Evolutionary conservation across 192 early-diverging fungal genomes (phyloP), one percentile per base, ranked within the genome.

Genomic region (Pilobolus umbonatus): DNA sequence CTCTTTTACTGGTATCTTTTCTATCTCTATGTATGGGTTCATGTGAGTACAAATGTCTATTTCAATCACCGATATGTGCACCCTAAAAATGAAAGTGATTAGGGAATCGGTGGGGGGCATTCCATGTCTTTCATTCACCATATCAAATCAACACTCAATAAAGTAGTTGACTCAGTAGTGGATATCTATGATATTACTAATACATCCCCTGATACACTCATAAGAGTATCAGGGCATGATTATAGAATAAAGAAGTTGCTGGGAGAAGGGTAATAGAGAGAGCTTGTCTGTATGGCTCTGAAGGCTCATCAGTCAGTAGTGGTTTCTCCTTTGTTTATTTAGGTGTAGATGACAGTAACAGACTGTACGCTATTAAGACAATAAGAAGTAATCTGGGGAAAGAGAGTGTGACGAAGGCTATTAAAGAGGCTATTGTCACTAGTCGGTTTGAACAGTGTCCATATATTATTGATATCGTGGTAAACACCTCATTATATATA

Each of bases 291-390:
- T 55, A 30, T 38, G 11, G 46, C 11, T 34, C 4, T 2, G 22
- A 11, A 35, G 17, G 49, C 7, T 44, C 4, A 11, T 5, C 10
- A 14, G 54, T 24, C 38, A 6, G 51, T 62, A 80, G 87, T 58
- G 87, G 83, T 15, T 89, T 86, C 68, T 82, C 83, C 40, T 75
- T 75, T 47, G 87, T 89, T 12, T 75, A 79, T 36, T 65, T 89
- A 7, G 78, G 80, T 8, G 65, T 80, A 46, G 80, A 82, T 47
- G 66, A 55, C 0, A 75, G 64, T 5, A 65, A 65, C 0, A 60
- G 61, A 35, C 60, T 75, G 22, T 81, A 67, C 54, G 88, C 88
- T 7, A 36, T 86, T 28, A 89, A 89, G 36, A 83, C 81, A 55
- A 83, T 89, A 35, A 50, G 78, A 32, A 86, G 85, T 61, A 74